A percentile compares a stretch with the other conserved stretches of the same genome.
phyloP scores from a whole-genome alignment of 129 eudicot species.

The Heracleum sosnowskyi region DNA sequence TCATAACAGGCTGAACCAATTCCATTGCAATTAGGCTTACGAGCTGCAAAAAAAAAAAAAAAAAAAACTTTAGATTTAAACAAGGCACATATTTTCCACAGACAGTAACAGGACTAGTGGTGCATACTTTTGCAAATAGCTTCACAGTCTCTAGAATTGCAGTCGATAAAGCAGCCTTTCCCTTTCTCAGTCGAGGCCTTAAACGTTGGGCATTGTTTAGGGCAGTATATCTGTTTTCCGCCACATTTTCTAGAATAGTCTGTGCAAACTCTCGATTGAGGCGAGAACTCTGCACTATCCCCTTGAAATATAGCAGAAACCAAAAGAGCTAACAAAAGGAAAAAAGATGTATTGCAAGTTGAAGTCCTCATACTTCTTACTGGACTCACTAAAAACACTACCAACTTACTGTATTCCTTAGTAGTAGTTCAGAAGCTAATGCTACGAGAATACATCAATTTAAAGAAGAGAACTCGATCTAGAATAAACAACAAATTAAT shows the following conservation, averaged over 20 bases:
- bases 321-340: conserved; percentile 6
- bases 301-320: neutral
- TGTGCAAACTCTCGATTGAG: conserved; percentile 5
- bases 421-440: conserved; percentile 8
- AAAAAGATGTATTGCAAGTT: neutral
- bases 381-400: neutral
- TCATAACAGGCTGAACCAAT: conserved; percentile 18
- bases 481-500: neutral
- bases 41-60: neutral
- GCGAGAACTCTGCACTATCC: neutral
- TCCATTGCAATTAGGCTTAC: conserved; percentile 18
- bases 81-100: neutral
- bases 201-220: conserved; percentile 15
- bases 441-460: neutral
- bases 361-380: neutral
- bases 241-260: neutral
- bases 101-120: neutral
- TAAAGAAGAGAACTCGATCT: conserved; percentile 15
- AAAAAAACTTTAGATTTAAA: neutral
- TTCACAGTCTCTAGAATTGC: conserved; percentile 20
- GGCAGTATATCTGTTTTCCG: conserved; percentile 10
- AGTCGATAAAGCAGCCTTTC: conserved; percentile 19
- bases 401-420: neutral
- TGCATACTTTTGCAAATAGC: conserved; percentile 20
- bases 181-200: conserved; percentile 3